These are phyloP conservation scores for Camellia sinensis DNA, from an alignment of 148 eudicot genomes.

Conservation along the genomic window DNA sequence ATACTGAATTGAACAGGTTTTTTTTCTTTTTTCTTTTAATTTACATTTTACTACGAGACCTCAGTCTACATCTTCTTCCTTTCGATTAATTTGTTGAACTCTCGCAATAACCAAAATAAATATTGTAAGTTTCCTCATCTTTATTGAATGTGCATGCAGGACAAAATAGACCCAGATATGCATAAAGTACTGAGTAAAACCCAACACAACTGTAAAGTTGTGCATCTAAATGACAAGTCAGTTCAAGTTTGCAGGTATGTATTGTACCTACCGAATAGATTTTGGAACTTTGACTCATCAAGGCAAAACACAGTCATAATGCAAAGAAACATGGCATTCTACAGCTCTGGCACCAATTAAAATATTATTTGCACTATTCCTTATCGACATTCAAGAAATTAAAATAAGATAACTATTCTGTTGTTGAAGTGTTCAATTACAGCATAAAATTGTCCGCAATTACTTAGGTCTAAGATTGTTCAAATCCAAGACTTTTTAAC, in stretches of 20 bases:
- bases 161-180: background rate
- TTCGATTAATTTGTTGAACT: background rate
- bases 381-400: background rate
- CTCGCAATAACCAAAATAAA: background rate
- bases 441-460: too few species aligned
- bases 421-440: background rate
- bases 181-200: background rate
- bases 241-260: background rate
- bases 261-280: background rate
- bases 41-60: background rate
- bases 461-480: background rate
- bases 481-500: background rate
- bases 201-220: too few species aligned
- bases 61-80: background rate
- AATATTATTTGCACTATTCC: background rate
- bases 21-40: background rate
- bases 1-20: background rate
- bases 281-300: background rate
- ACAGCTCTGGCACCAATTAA: background rate
- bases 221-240: background rate
- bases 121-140: background rate
- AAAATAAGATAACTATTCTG: background rate
- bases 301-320: background rate
- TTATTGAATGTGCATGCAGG: background rate
- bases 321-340: background rate